These are phyloP conservation scores for Peronosclerospora sorghi DNA, from an alignment of 352 stramenopile genomes.

Conservation along the genomic window DNA sequence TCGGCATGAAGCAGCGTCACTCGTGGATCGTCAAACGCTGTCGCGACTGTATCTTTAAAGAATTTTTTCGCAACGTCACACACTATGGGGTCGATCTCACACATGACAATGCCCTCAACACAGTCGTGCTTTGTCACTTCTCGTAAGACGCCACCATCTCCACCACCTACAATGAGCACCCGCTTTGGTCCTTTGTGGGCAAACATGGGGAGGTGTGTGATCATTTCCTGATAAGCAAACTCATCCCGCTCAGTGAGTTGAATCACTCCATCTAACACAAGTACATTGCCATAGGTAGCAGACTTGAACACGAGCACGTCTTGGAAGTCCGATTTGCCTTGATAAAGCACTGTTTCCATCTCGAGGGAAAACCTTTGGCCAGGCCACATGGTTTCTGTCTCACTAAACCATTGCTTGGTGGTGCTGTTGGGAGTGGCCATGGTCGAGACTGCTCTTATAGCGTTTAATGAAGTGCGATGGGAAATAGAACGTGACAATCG, in stretches of 20 bases:
- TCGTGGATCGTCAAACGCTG: constrained; percentile 92
- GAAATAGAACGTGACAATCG: constrained; percentile 8
- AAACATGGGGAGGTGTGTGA: constrained; percentile 96
- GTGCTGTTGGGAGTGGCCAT: constrained; percentile 27
- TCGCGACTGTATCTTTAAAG: constrained; percentile 83
- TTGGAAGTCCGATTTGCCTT: constrained; percentile 94
- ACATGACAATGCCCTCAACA: constrained; percentile 96
- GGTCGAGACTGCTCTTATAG: not conserved
- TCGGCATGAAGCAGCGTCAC: constrained; percentile 91
- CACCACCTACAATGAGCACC: constrained; percentile 96
- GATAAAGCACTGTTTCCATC: constrained; percentile 91
- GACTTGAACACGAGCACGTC: constrained; percentile 99
- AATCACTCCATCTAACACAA: constrained; percentile 99
- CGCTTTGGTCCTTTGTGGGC: constrained; percentile 91
- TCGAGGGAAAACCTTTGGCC: constrained; percentile 88
- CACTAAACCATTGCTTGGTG: constrained; percentile 87
- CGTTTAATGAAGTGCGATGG: not conserved
- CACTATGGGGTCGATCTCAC: constrained; percentile 98
- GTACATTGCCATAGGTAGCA: constrained; percentile 93
- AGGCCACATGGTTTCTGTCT: constrained; percentile 93
- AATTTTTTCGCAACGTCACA: constrained; percentile 93
- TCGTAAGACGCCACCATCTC: constrained; percentile 95
- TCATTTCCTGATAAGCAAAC: constrained; percentile 99
- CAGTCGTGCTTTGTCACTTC: constrained; percentile 90
- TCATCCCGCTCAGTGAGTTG: constrained; percentile 98